Base-by-base conservation (phyloP, 2,329 filamentous ascomycete species). In the Claviceps lovelessii region DNA sequence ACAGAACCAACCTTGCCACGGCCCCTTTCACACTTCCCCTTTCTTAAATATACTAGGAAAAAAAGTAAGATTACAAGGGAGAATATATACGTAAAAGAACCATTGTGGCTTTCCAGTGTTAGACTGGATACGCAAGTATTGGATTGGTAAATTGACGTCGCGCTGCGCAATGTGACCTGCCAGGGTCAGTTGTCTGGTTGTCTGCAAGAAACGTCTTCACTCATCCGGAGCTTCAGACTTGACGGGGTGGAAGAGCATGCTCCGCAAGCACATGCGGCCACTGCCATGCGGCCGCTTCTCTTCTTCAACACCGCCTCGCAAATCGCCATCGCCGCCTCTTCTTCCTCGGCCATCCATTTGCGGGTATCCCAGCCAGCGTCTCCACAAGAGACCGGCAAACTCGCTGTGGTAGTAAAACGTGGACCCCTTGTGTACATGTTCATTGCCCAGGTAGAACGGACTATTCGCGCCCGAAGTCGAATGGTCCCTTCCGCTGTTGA, bases 351-450 rank as follows among this genome's bases (percentile, higher is more conserved):
- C 75, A 56, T 79, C 76, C 62, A 71, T 67, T 63, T 80, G 76
- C 17, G 76, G 69, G 59, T 78, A 81, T 0, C 78, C 78, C 49
- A 93, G 70, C 89, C 89, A 95, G 48, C 87, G 76, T 52, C 85
- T 77, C 80, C 88, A 94, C 60, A 94, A 65, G n/a, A 85, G 79
- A 5, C 84, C 79, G 0, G 86, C 83, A 63, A 93, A 94, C 51
- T 83, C 79, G 28, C 83, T 83, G 61, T 89, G 86, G 68, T 89
- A 94, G 68, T 91, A 94, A 86, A 87, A 95, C 48, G 79, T 89
- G 47, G 84, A 84, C 15, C 88, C 87, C 61, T 81, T 80, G 72
- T 91, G 89, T 68, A 90, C 90, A 67, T 89, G 86, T 69, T 94
- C 88, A 53, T 88, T 83, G 59, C 79, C 76, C 23, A 76, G 63